phyloP scores from a whole-genome alignment of 768 basidiomycete genomes.

The Mycena latifolia region DNA sequence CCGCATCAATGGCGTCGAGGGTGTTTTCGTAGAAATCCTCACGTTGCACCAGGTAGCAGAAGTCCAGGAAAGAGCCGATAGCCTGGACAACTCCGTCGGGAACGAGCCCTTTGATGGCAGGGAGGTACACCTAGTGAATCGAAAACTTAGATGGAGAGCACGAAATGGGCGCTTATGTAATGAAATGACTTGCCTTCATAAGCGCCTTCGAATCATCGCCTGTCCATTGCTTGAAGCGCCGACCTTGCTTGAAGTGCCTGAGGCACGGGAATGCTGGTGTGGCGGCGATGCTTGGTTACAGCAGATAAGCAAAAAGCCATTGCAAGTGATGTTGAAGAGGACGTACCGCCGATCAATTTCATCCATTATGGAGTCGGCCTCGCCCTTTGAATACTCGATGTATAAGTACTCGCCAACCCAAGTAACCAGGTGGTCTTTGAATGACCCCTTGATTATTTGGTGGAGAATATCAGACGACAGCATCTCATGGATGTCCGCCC shows the following conservation, averaged over 20 bases:
- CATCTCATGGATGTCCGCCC: slow-evolving; percentile 46
- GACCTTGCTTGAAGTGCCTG: slow-evolving; percentile 37
- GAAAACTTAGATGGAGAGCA: neutral
- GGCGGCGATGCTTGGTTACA: slow-evolving; percentile 36
- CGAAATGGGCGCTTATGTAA: no score
- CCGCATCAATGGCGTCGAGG: neutral
- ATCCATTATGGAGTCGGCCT: slow-evolving; percentile 43
- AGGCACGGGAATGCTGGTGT: slow-evolving; percentile 35
- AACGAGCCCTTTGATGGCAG: slow-evolving; percentile 37
- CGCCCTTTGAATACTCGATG: slow-evolving; percentile 8
- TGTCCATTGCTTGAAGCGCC: slow-evolving; percentile 42
- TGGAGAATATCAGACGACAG: slow-evolving; percentile 45
- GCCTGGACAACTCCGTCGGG: slow-evolving; percentile 34
- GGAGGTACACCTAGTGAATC: slow-evolving; percentile 39
- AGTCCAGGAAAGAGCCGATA: slow-evolving; percentile 38
- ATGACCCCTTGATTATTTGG: slow-evolving; percentile 41
- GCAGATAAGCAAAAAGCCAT: no score
- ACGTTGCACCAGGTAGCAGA: slow-evolving; percentile 40
- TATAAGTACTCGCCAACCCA: slow-evolving; percentile 46
- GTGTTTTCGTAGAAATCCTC: slow-evolving; percentile 21
- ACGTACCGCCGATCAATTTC: slow-evolving; percentile 50
- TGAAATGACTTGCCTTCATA: slow-evolving; percentile 41
- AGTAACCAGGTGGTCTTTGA: slow-evolving; percentile 49
- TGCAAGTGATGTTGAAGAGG: no score
- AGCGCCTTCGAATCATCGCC: slow-evolving; percentile 45